A percentile compares a stretch with the other conserved stretches of the same genome.
These are phyloP conservation scores for Colletotrichum navitas DNA, from an alignment of 2,329 filamentous ascomycete genomes.

Conservation along the genomic window DNA sequence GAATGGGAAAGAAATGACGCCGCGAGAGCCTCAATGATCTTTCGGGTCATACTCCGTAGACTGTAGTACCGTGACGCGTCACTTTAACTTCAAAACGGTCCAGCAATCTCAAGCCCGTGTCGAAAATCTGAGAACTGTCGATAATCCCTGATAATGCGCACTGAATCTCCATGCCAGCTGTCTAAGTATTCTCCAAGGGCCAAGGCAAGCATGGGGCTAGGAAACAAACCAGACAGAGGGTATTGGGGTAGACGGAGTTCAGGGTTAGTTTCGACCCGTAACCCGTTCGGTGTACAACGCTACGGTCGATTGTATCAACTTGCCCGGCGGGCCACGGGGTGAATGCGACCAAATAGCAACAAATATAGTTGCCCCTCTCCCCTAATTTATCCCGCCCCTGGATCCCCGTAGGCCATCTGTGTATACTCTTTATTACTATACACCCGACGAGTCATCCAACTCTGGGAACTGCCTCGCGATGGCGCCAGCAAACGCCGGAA, in stretches of 20 bases:
- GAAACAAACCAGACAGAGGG: neutral
- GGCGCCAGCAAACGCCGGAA: slow-evolving; percentile 5
- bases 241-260: slow-evolving; percentile 1
- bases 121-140: no score
- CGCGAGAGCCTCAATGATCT: neutral
- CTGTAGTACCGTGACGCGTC: neutral
- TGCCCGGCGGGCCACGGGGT: neutral
- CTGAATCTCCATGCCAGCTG: neutral
- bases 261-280: slow-evolving; percentile 2
- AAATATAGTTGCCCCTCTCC: neutral
- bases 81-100: no score
- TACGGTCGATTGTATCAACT: neutral
- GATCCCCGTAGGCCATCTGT: neutral
- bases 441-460: neutral
- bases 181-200: neutral
- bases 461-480: neutral
- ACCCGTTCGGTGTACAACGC: neutral
- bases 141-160: neutral
- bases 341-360: neutral
- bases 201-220: neutral
- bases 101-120: no score
- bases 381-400: neutral
- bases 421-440: neutral
- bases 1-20: neutral
- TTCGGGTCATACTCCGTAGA: no score